Evolutionary conservation across 495 filamentous ascomycete species (phyloP), one percentile per base, ranked within the genome.

Genomic region (Penicillium diatomitis): DNA sequence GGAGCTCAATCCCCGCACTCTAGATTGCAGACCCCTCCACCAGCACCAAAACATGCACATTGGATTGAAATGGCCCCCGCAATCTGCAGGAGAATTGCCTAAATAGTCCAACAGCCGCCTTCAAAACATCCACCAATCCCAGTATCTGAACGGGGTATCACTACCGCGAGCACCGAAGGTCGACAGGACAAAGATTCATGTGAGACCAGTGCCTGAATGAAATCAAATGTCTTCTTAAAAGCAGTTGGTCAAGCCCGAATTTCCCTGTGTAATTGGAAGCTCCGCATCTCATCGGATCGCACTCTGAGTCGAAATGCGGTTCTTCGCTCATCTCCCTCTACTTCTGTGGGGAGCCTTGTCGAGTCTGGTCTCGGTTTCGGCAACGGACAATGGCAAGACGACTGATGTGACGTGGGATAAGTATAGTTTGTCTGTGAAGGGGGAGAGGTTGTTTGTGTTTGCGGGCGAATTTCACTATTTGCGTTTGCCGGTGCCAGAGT

Each of bases 391-490:
- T 48, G 59, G 56, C 30, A 60, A 62, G 30, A 60, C 59, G 3
- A 58, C 57, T 32, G 54, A 51, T 8, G 60, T 74, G 7, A 61
- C 62, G 8, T 76, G 79, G 80, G 81, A 82, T 42, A 57, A 78
- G 29, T 80, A 80, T 52, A 81, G 79, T 63, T 69, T 81, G 42
- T 70, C 66, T 6, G 62, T 82, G 33, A 77, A 79, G 28, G 78
- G 77, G 6, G 66, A 79, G 51, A 58, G 81, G 12, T 53, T 82
- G 6, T 80, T 75, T 46, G 59, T 83, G 40, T 80, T 75, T 56
- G 69, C 78, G 0, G 80, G 76, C 9, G 78, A 83, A 58, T 75
- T 82, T 20, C 78, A 82, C 50, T 81, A 78, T 46, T 67, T 68
- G 62, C 68, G 79, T 39, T 63, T 79, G 7, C 79, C 79, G 0